Percentiles rank a stretch among this genome's conserved stretches.
Evolutionary conservation across 352 stramenopile species (phyloP).

Genomic region (Globisporangium mamillatum): DNA sequence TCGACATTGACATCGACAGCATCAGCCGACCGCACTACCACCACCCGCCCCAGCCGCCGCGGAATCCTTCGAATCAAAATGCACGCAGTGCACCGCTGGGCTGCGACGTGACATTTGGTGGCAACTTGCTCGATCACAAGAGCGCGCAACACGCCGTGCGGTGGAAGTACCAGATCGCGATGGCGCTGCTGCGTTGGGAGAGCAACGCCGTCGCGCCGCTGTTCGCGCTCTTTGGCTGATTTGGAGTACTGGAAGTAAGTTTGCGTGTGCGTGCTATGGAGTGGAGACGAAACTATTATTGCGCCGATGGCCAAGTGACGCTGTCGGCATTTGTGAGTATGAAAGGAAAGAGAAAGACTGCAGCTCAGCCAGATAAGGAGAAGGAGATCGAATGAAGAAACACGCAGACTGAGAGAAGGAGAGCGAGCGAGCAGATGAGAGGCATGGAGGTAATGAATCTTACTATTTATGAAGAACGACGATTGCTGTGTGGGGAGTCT

Average conservation of each 20-base stretch:
- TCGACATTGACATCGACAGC: slow-evolving; percentile 15
- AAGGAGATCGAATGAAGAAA: background rate
- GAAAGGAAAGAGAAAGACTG: background rate
- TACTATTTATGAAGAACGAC: slow-evolving; percentile 8
- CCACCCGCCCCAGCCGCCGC: slow-evolving; percentile 9
- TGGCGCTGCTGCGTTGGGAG: slow-evolving; percentile 73
- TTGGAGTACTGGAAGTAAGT: background rate
- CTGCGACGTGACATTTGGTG: slow-evolving; percentile 44
- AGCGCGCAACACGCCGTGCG: slow-evolving; percentile 59
- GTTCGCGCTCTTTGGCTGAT: slow-evolving; percentile 60
- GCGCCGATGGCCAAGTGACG: background rate
- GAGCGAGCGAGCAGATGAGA: background rate
- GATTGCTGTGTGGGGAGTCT: background rate
- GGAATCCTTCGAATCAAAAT: background rate
- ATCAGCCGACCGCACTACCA: slow-evolving; percentile 1
- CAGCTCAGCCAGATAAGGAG: background rate
- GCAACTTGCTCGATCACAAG: slow-evolving; percentile 51
- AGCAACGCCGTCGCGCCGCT: slow-evolving; percentile 74
- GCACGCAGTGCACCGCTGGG: background rate
- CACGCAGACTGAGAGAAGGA: background rate
- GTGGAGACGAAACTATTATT: background rate
- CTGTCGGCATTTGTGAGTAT: background rate
- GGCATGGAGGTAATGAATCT: slow-evolving; percentile 7
- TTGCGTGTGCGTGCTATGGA: background rate
- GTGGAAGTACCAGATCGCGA: slow-evolving; percentile 84